These are phyloP conservation scores for Plasmopara halstedii DNA, from an alignment of 352 stramenopile genomes.

Conservation along the genomic window DNA sequence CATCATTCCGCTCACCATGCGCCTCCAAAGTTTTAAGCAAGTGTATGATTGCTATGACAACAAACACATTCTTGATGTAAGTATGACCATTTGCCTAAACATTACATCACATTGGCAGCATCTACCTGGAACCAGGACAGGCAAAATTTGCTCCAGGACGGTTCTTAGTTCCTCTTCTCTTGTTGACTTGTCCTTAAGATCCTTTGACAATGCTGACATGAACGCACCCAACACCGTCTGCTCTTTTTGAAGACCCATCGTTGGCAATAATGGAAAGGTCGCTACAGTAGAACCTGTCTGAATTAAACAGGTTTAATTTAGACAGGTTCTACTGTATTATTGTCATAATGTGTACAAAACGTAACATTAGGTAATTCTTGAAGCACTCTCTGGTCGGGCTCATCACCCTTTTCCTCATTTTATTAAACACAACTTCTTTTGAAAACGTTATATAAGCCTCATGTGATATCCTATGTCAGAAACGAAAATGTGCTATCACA, in stretches of 20 bases:
- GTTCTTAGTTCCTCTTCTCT: slow-evolving; percentile 37
- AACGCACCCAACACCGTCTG: slow-evolving; percentile 33
- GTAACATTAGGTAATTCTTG: too few relatives aligned
- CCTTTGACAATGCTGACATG: slow-evolving; percentile 28
- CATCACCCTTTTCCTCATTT: too few relatives aligned
- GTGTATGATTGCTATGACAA: slow-evolving; percentile 33
- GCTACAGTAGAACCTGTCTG: too few relatives aligned
- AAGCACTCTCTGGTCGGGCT: too few relatives aligned
- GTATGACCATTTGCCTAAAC: background rate
- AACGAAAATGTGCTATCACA: too few relatives aligned
- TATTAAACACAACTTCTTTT: too few relatives aligned
- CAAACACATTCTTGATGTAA: background rate
- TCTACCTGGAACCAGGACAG: slow-evolving; percentile 46
- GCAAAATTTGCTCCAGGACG: slow-evolving; percentile 48
- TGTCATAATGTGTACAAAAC: too few relatives aligned
- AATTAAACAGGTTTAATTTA: too few relatives aligned
- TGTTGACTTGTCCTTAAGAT: slow-evolving; percentile 19
- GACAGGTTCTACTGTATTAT: too few relatives aligned
- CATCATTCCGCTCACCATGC: slow-evolving; percentile 27
- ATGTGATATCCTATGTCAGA: too few relatives aligned
- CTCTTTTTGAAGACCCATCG: slow-evolving; percentile 23
- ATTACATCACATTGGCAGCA: background rate
- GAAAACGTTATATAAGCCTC: too few relatives aligned
- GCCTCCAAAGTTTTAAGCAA: slow-evolving; percentile 45
- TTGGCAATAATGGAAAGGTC: background rate